Percentiles rank a stretch among this genome's conserved stretches.
Conservation (phyloP, 257 asterid genomes). For the Solanum bukasovii region DNA sequence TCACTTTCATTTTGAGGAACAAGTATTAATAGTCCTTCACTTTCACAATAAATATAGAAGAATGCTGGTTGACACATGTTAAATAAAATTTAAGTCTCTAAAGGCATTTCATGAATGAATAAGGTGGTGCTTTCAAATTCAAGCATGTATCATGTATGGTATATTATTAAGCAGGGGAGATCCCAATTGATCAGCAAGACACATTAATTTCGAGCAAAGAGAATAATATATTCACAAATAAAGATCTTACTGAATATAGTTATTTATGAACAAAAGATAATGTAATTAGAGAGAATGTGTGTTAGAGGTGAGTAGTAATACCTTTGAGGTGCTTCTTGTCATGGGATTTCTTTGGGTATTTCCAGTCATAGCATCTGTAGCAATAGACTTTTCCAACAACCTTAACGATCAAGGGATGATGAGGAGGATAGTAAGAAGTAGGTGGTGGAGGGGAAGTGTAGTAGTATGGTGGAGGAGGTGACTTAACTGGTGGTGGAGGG, state of each 20-base stretch:
- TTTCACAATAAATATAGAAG: background rate
- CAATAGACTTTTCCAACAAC: constrained; percentile 76
- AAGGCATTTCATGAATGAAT: background rate
- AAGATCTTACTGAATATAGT: background rate
- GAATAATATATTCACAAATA: background rate
- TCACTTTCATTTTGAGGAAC: background rate
- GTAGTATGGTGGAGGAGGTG: constrained; percentile 10
- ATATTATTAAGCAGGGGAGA: background rate
- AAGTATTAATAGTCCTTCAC: background rate
- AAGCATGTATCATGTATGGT: background rate
- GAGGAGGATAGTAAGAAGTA: constrained; percentile 27
- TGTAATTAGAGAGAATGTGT: background rate
- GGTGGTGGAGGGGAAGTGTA: constrained; percentile 23
- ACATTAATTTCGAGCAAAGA: background rate
- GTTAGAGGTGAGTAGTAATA: background rate
- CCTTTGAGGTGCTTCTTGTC: constrained; percentile 73
- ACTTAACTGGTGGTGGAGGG: constrained; percentile 18
- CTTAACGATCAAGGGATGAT: constrained; percentile 37
- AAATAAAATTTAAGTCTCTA: background rate
- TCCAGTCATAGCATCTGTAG: constrained; percentile 53
- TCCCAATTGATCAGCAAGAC: background rate
- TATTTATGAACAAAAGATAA: background rate
- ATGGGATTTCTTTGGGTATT: constrained; percentile 52
- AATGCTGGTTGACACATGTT: background rate
- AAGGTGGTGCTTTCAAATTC: background rate